Evolutionary conservation across 495 filamentous ascomycete species (phyloP), one percentile per base, ranked within the genome.

Genomic region (Tetracladium marchalianum): DNA sequence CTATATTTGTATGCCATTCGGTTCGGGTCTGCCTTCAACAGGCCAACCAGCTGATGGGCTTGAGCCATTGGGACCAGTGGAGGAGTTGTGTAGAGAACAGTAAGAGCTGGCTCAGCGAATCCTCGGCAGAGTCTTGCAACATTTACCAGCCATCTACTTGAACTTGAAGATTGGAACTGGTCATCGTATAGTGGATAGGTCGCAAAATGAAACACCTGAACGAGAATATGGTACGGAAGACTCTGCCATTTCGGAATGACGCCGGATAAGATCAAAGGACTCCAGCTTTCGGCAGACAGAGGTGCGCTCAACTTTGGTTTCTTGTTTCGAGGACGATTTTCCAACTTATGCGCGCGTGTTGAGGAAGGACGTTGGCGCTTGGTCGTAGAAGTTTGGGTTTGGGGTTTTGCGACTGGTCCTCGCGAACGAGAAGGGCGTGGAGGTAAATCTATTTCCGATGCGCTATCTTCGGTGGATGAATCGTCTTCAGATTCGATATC

Each of bases 41-140:
- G 55, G 27, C 57, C 50, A 15, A 66, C 52, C 3, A 71, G 47
- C 19, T 49, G 49, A 39, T 71, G 66, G 1, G 53, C 71, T 61
- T 73, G 66, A 39, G 68, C 49, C 44, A 70, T 65, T 53, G 73
- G 72, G 36, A 69, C 58, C 1, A 85, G 61, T 0, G 84, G 81
- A 0, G 87, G 87, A 2, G 70, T 74, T 31, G 76, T 64, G 59
- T 90, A 92, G 4, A 92, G 68, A 11, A 73, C 81, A 11, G 82
- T 78, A 13, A 95, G 63, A 6, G 87, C 84, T 5, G 88, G 83
- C 52, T 90, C 83, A 5, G 73, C 62, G 46, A 90, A 89, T 4
- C 67, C 62, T 35, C 71, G 75, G 48, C 85, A 90, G 11, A 80
- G 57, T 9, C 72, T 59, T 10, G 83, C 77, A 13, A 77, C 62